Evolutionary conservation across 2,329 filamentous ascomycete genomes (phyloP).

Genomic region (Scedosporium boydii): DNA sequence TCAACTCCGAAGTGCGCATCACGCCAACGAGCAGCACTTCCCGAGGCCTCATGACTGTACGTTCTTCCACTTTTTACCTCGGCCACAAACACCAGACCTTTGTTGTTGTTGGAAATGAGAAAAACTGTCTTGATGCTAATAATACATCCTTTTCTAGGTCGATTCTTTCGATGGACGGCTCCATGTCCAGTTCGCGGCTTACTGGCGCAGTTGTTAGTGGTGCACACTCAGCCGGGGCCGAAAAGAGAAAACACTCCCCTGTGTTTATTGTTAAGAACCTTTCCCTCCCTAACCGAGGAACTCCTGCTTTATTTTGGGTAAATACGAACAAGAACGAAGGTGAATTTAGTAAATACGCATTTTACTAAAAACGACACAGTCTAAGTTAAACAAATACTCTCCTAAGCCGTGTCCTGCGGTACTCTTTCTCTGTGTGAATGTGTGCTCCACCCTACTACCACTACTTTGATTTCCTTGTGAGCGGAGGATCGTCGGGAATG

Average conservation of each 20-base stretch:
- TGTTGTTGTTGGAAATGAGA: not conserved
- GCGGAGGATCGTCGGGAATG: not conserved
- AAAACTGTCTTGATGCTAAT: not conserved
- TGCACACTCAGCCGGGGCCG: no score
- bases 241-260: no score
- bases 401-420: no score
- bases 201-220: slow-evolving; percentile 12
- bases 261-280: no score
- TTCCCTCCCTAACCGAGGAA: no score
- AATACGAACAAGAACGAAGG: no score
- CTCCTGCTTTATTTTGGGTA: no score
- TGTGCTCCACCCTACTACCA: not conserved
- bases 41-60: slow-evolving; percentile 17
- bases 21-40: slow-evolving; percentile 14
- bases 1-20: slow-evolving; percentile 19
- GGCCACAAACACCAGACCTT: not conserved
- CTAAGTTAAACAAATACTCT: no score
- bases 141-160: slow-evolving; percentile 10
- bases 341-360: no score
- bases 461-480: not conserved
- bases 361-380: no score
- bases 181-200: slow-evolving; percentile 16
- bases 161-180: slow-evolving; percentile 18
- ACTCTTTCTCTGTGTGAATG: not conserved
- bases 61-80: not conserved